phyloP scores from a whole-genome alignment of 495 filamentous ascomycete species.

The Penicillium pulvis region DNA sequence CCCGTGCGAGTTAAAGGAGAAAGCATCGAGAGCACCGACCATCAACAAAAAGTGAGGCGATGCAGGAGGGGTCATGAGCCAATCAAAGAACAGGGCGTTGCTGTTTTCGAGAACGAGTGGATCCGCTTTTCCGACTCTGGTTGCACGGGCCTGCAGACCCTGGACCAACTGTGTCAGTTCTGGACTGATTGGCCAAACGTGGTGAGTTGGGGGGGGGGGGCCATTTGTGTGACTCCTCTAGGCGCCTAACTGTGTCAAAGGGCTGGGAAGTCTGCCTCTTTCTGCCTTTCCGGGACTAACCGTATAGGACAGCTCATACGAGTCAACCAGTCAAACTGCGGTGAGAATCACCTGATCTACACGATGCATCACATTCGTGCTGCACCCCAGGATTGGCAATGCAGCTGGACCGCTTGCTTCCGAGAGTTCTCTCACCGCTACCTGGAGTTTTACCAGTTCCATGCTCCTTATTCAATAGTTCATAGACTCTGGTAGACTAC shows the following conservation, averaged over 20 bases:
- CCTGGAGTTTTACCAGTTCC: conserved; percentile 5
- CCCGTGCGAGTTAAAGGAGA: neutral
- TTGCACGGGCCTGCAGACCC: conserved; percentile 20
- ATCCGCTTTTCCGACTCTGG: conserved; percentile 10
- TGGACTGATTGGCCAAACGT: conserved; percentile 5
- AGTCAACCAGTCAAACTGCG: neutral
- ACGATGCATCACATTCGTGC: conserved; percentile 13
- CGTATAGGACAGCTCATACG: neutral
- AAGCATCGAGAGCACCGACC: conserved; percentile 2
- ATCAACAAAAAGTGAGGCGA: conserved; percentile 24
- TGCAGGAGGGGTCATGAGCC: conserved; percentile 13
- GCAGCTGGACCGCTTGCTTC: conserved; percentile 13
- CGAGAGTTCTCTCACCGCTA: conserved; percentile 10
- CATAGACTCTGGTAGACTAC: neutral
- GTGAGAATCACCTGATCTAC: conserved; percentile 20
- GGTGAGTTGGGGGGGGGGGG: neutral
- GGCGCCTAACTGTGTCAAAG: conserved; percentile 6
- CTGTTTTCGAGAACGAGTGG: conserved; percentile 28
- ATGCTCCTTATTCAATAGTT: conserved; percentile 4
- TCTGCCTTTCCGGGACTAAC: conserved; percentile 1
- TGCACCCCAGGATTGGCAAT: conserved; percentile 22
- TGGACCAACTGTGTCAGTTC: conserved; percentile 9
- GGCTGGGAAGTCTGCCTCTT: neutral
- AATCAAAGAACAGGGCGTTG: conserved; percentile 13
- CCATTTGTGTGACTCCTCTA: neutral